A percentile compares a stretch with the other conserved stretches of the same genome.
Conservation (phyloP, 306 rosid species). For the Trifolium repens region DNA sequence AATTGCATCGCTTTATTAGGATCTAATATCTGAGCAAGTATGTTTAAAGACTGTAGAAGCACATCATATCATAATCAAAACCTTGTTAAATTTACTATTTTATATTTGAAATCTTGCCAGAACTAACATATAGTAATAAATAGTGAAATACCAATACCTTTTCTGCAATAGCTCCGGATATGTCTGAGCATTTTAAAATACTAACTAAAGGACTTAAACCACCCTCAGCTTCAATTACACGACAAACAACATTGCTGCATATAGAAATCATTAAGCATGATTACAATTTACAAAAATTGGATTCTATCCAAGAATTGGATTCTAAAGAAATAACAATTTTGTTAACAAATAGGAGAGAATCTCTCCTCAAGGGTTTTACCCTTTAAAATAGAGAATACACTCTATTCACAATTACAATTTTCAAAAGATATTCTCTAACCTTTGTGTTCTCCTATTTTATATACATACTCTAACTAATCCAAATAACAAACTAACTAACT, state of each 20-base stretch:
- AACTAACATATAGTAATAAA: slow-evolving; percentile 30
- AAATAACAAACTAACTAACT: too few relatives aligned
- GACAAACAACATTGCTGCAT: slow-evolving; percentile 78
- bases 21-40: slow-evolving; percentile 75
- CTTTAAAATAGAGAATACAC: too few relatives aligned
- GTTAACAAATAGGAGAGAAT: too few relatives aligned
- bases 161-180: slow-evolving; percentile 54
- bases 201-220: slow-evolving; percentile 62
- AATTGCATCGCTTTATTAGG: slow-evolving; percentile 76
- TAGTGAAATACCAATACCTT: slow-evolving; percentile 56
- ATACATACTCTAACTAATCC: too few relatives aligned
- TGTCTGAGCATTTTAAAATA: slow-evolving; percentile 57
- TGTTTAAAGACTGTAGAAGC: slow-evolving; percentile 65
- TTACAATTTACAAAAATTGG: neutral
- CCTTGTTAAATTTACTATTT: slow-evolving; percentile 5
- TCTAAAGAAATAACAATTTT: too few relatives aligned
- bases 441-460: too few relatives aligned
- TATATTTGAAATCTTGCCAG: slow-evolving; percentile 16
- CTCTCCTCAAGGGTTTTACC: too few relatives aligned
- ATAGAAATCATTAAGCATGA: slow-evolving; percentile 30
- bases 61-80: slow-evolving; percentile 43
- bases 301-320: too few relatives aligned
- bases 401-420: too few relatives aligned
- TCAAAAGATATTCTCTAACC: too few relatives aligned
- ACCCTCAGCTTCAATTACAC: slow-evolving; percentile 71